phyloP scores from a whole-genome alignment of 2,329 filamentous ascomycete genomes.

The Penicillium italicum region DNA sequence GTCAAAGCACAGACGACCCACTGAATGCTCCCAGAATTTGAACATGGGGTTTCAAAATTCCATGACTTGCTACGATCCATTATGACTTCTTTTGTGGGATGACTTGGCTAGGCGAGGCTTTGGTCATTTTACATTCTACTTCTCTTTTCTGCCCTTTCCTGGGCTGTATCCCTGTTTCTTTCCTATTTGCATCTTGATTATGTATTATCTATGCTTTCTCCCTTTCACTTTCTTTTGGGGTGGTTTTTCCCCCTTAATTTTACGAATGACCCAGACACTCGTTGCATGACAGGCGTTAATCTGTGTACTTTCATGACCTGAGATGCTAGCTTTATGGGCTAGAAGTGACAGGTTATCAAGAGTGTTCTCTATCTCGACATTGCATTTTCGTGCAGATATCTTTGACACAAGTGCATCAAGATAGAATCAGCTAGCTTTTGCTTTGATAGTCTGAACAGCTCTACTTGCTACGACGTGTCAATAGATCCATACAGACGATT shows the following conservation, averaged over 20 bases:
- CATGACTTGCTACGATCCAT: slow-evolving; percentile 17
- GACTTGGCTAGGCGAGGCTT: background rate
- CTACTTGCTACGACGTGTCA: background rate
- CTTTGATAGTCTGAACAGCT: background rate
- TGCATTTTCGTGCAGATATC: background rate
- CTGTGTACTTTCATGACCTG: slow-evolving; percentile 1
- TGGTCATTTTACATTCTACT: background rate
- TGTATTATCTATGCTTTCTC: slow-evolving; percentile 2
- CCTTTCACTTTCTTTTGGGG: background rate
- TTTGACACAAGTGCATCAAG: background rate
- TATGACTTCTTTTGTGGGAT: slow-evolving; percentile 11
- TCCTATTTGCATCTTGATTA: background rate
- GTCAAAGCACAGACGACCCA: slow-evolving; percentile 24
- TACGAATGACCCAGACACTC: background rate
- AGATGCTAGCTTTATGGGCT: background rate
- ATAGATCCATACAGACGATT: background rate
- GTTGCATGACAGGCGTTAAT: slow-evolving; percentile 8
- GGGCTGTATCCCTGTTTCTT: background rate
- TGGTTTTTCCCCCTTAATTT: background rate
- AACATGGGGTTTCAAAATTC: background rate
- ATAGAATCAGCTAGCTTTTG: background rate
- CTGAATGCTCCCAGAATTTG: background rate
- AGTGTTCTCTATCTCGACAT: background rate
- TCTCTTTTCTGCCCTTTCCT: background rate
- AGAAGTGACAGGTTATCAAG: background rate